Percentiles rank a stretch among this genome's conserved stretches.
phyloP scores from a whole-genome alignment of 2,329 filamentous ascomycete species.

The Paracoccidioides lutzii region DNA sequence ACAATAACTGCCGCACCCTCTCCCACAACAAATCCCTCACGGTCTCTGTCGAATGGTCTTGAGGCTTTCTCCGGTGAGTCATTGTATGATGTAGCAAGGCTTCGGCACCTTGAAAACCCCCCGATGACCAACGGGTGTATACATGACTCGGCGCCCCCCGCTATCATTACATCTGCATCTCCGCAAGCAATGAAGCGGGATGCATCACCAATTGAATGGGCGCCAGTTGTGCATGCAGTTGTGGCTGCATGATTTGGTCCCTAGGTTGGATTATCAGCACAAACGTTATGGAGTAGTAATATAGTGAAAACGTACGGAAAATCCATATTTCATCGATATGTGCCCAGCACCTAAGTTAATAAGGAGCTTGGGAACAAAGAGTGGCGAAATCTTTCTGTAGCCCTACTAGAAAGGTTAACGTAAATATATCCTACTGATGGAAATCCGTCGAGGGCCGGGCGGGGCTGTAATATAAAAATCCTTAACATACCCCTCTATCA shows the following conservation, averaged over 20 bases:
- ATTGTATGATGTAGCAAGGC: conserved; percentile 72
- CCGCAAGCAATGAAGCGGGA: conserved; percentile 83
- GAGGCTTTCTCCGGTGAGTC: conserved; percentile 57
- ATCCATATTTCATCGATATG: conserved; percentile 81
- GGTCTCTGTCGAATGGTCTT: conserved; percentile 69
- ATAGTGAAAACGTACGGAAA: conserved; percentile 39
- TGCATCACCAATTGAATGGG: conserved; percentile 88
- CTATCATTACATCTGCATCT: conserved; percentile 89
- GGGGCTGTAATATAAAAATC: not conserved
- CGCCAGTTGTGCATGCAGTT: conserved; percentile 91
- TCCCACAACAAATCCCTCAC: conserved; percentile 80
- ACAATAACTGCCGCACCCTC: conserved; percentile 83
- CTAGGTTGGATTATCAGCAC: conserved; percentile 20
- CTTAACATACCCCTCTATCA: conserved; percentile 51
- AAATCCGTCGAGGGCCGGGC: not conserved
- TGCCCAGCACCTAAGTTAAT: conserved; percentile 94
- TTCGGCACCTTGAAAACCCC: conserved; percentile 79
- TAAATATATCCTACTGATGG: not conserved
- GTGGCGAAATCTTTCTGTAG: conserved; percentile 81
- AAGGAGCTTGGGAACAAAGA: conserved; percentile 84
- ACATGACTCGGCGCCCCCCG: conserved; percentile 89
- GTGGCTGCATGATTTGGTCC: conserved; percentile 88
- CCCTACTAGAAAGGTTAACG: conserved; percentile 42
- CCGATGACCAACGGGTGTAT: conserved; percentile 89
- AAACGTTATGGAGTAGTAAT: not conserved